Evolutionary conservation across 2,329 filamentous ascomycete genomes (phyloP), one percentile per base, ranked within the genome.

Genomic region (Xylariaceae sp.): DNA sequence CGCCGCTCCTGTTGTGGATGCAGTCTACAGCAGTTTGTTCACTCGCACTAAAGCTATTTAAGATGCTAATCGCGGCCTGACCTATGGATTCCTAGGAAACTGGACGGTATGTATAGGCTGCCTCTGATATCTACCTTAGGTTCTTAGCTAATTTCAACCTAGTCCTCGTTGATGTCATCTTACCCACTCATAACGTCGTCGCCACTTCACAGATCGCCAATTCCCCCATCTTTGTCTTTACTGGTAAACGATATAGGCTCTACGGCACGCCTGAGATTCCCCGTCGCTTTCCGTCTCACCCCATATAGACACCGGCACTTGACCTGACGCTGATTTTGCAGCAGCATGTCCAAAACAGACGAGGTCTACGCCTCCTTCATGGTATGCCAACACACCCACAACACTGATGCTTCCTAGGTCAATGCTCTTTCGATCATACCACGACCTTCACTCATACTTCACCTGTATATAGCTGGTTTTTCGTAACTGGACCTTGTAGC

Each of bases 21-120:
- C 92, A 63, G 89, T 98, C 73, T 98, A 97, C 82, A 93, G 88
- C 82, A 94, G 87, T 78, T 82, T 95, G 71, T 95, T 93, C 76
- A 87, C 86, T 69, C 85, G 87, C 67, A 88, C 86, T 60, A 86
- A 86, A 70, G 86, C 86, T 67, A 87, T 90, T 60, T 91, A 72
- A 77, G 74, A 72, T 67, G 73, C 76, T 80, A 79, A 79, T 76
- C 55, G 64, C 69, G 70, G 69, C 67, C 65, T 66, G 64, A 64
- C 66, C 60, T 66, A 54, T 58, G 61, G 58, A 56, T 55, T 67
- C 76, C 63, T 78, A 78, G 75, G 74, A 74, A 68, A 55, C 50
- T 49, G 45, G 44, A 50, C 48, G 35, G 60, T 62, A 54, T 50
- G 59, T 29, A 27, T 6, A 40, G 12, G 4, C 19, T 27, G 17